phyloP scores from a whole-genome alignment of 768 basidiomycete genomes.

The Boletellus ananas region DNA sequence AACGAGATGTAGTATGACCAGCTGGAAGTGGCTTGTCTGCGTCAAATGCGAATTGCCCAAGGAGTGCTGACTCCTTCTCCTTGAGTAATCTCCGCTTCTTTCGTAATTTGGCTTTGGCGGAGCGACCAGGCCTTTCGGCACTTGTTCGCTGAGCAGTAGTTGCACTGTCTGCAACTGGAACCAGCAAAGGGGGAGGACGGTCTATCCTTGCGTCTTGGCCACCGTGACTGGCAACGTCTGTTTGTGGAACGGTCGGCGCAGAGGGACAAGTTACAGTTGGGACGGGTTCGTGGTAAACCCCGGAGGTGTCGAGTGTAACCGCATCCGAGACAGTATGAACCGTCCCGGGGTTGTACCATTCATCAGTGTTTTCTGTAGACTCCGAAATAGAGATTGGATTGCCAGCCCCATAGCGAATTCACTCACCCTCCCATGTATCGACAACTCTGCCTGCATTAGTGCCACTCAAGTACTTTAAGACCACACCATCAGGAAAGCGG shows the following conservation, averaged over 20 bases:
- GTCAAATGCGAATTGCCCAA: not conserved
- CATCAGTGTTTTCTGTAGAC: constrained; percentile 16
- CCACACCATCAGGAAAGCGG: constrained; percentile 40
- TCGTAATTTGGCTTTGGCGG: constrained; percentile 2
- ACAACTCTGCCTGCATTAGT: constrained; percentile 28
- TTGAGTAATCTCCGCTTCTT: constrained; percentile 16
- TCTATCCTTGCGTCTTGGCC: not conserved
- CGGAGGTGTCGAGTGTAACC: constrained; percentile 7
- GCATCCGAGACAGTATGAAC: constrained; percentile 12
- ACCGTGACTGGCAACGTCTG: not conserved
- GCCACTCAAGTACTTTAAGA: constrained; percentile 36
- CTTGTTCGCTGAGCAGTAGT: not conserved
- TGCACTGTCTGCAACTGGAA: not conserved
- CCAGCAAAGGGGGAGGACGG: not conserved
- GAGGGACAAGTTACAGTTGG: not conserved
- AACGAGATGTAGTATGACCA: not conserved
- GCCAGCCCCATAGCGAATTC: not conserved
- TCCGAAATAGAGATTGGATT: not conserved
- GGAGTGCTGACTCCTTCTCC: constrained; percentile 3
- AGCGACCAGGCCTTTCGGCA: not conserved
- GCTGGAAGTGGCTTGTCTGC: not conserved
- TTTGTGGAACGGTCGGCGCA: not conserved
- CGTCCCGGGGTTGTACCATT: constrained; percentile 24
- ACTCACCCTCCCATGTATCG: constrained; percentile 42
- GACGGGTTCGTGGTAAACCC: not conserved